Conservation (phyloP, 345 rosid species). For the Salix caprea region DNA sequence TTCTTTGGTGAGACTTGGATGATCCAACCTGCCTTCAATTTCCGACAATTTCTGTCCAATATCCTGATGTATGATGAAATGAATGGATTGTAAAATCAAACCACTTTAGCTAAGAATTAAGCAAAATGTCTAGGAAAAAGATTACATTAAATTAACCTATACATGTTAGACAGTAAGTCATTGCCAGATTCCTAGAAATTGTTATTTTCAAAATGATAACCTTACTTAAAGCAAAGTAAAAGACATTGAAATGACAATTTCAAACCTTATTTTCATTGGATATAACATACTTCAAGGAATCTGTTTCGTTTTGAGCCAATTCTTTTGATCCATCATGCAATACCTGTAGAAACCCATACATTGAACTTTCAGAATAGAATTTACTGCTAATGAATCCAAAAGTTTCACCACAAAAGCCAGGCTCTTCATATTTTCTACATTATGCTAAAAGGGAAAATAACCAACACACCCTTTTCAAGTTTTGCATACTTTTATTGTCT, state of each 20-base stretch:
- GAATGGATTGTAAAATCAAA: neutral
- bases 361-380: conserved; percentile 10
- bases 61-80: conserved; percentile 41
- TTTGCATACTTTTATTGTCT: conserved; percentile 97
- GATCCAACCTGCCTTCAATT: conserved; percentile 73
- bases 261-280: conserved; percentile 73
- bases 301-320: conserved; percentile 73
- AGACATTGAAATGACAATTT: conserved; percentile 9
- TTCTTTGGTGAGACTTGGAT: conserved; percentile 70
- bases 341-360: conserved; percentile 49
- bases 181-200: neutral
- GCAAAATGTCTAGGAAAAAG: neutral
- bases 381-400: neutral
- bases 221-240: neutral
- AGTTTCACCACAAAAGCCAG: conserved; percentile 16
- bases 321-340: conserved; percentile 92
- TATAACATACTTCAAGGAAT: conserved; percentile 54
- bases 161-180: neutral
- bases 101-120: neutral
- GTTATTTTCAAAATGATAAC: neutral
- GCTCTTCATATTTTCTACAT: conserved; percentile 22
- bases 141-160: neutral
- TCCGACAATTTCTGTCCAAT: conserved; percentile 77
- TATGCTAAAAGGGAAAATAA: conserved; percentile 49
- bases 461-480: conserved; percentile 69